phyloP scores from a whole-genome alignment of 805 yeast genomes.

The Millerago galiae region DNA sequence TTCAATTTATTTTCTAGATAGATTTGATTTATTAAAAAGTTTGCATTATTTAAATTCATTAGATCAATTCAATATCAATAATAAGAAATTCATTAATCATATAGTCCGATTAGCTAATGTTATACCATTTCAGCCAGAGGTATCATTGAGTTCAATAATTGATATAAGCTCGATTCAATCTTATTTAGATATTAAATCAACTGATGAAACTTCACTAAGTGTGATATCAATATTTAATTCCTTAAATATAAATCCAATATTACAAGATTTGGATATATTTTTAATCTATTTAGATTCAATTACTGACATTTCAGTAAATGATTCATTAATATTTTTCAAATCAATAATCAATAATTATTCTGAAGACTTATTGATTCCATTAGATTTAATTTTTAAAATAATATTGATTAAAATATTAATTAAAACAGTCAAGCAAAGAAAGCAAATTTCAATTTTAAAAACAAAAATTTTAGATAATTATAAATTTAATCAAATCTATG shows the following conservation, averaged over 20 bases:
- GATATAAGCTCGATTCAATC: constrained; percentile 9
- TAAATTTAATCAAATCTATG: constrained; percentile 11
- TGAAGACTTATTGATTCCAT: constrained; percentile 4
- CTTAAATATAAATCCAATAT: constrained; percentile 11
- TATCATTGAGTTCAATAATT: constrained; percentile 1
- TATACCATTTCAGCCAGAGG: constrained; percentile 17
- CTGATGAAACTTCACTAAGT: constrained; percentile 17
- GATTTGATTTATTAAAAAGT: constrained; percentile 18
- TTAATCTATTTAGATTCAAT: constrained; percentile 18
- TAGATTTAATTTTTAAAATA: constrained; percentile 11
- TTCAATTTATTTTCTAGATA: constrained; percentile 20
- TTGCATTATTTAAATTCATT: constrained; percentile 12
- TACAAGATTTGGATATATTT: constrained; percentile 14
- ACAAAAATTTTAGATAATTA: neutral
- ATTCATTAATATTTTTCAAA: constrained; percentile 2
- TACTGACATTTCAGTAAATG: constrained; percentile 12
- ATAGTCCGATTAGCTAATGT: constrained; percentile 19
- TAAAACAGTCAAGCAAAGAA: constrained; percentile 16
- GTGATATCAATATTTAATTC: constrained; percentile 15
- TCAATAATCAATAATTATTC: constrained; percentile 6
- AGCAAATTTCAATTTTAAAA: constrained; percentile 4
- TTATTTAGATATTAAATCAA: constrained; percentile 10
- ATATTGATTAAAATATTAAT: constrained; percentile 13
- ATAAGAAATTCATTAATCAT: constrained; percentile 14
- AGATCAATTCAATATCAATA: constrained; percentile 4